phyloP scores from a whole-genome alignment of 2,329 filamentous ascomycete genomes.

The Periconia digitata region DNA sequence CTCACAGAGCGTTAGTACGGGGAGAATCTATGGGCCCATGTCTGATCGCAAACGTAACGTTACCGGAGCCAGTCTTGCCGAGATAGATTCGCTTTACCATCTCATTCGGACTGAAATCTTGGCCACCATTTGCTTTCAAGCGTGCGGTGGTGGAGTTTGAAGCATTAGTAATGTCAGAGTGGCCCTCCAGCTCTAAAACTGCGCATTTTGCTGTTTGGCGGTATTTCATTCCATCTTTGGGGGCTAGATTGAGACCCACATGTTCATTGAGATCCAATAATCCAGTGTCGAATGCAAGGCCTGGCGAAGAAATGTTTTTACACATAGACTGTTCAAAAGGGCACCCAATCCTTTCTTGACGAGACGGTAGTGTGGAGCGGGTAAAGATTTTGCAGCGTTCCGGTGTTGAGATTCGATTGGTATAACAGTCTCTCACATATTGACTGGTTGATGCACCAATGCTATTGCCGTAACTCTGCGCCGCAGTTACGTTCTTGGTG shows the following conservation, averaged over 20 bases:
- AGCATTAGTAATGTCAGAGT: too few relatives aligned
- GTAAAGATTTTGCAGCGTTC: constrained; percentile 6
- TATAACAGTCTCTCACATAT: constrained; percentile 1
- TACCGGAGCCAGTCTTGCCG: too few relatives aligned
- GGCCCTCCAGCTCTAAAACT: background rate
- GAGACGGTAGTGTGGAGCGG: constrained; percentile 5
- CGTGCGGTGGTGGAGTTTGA: too few relatives aligned
- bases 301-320: constrained; percentile 1
- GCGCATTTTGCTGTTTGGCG: constrained; percentile 8
- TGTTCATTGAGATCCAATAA: constrained; percentile 10
- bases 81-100: too few relatives aligned
- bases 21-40: too few relatives aligned
- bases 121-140: too few relatives aligned
- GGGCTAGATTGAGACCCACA: constrained; percentile 9
- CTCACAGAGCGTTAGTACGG: too few relatives aligned
- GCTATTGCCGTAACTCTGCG: background rate
- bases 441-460: background rate
- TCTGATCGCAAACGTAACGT: too few relatives aligned
- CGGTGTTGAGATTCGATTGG: background rate
- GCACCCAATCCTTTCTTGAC: constrained; percentile 6
- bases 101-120: too few relatives aligned
- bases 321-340: constrained; percentile 12
- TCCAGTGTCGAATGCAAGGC: constrained; percentile 12
- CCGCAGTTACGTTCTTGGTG: background rate
- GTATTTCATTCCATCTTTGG: constrained; percentile 5